phyloP scores from a whole-genome alignment of 2,329 filamentous ascomycete genomes.

The Arachnomyces sp. region DNA sequence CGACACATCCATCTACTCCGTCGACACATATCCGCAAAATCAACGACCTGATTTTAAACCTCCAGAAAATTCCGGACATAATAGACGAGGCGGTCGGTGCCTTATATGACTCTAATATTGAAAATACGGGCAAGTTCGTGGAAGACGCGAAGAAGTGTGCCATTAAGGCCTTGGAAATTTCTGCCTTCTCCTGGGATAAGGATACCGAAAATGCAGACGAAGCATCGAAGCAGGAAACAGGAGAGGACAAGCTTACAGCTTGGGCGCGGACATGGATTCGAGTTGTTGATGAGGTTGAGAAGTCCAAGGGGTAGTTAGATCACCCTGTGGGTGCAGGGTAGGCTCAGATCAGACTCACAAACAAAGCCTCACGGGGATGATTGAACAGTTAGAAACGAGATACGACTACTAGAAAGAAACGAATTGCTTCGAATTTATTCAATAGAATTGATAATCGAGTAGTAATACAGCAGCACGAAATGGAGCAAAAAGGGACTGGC shows the following conservation, averaged over 20 bases:
- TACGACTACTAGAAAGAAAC: too few species aligned
- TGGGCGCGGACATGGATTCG: slow-evolving; percentile 60
- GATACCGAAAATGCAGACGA: slow-evolving; percentile 48
- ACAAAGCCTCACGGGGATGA: too few species aligned
- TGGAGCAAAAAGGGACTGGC: too few species aligned
- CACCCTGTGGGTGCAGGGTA: too few species aligned
- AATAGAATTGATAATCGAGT: too few species aligned
- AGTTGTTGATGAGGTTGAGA: slow-evolving; percentile 36
- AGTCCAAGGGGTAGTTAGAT: slow-evolving; percentile 13
- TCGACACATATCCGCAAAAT: slow-evolving; percentile 20
- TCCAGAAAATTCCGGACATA: slow-evolving; percentile 32
- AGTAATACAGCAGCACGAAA: too few species aligned
- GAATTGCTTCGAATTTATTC: too few species aligned
- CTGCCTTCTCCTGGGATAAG: slow-evolving; percentile 64
- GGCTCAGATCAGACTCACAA: too few species aligned
- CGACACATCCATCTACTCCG: not conserved
- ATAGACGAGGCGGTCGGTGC: slow-evolving; percentile 41
- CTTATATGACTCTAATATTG: slow-evolving; percentile 35
- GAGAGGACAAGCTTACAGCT: slow-evolving; percentile 68
- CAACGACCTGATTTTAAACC: slow-evolving; percentile 26
- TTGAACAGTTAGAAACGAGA: too few species aligned
- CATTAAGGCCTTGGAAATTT: slow-evolving; percentile 62
- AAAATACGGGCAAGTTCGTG: slow-evolving; percentile 27
- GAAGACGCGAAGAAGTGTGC: slow-evolving; percentile 37
- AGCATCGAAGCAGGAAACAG: slow-evolving; percentile 49